Conservation (phyloP, 306 rosid genomes). For the Datisca glomerata region DNA sequence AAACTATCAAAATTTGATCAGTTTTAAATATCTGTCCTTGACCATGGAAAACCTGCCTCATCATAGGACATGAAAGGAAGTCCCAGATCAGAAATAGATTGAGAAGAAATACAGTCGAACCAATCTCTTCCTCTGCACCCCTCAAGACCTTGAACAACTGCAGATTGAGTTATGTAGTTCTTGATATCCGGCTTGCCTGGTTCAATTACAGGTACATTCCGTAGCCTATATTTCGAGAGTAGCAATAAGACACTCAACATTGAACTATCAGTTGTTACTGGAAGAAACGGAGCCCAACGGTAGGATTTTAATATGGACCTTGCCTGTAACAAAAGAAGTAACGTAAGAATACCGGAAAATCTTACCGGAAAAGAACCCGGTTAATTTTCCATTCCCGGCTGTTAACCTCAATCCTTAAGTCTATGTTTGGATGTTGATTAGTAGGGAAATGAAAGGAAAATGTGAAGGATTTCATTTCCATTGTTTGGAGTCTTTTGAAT, state of each 20-base stretch:
- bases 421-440: no score
- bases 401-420: no score
- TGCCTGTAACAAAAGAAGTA: conserved; percentile 39
- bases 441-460: no score
- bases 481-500: no score
- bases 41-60: conserved; percentile 30
- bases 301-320: conserved; percentile 48
- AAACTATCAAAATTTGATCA: no score
- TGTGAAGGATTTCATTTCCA: no score
- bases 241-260: conserved; percentile 78
- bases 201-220: conserved; percentile 84
- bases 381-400: no score
- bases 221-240: conserved; percentile 81
- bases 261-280: conserved; percentile 45
- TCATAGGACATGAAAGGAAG: conserved; percentile 72
- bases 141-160: conserved; percentile 75
- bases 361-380: no score
- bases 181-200: conserved; percentile 48
- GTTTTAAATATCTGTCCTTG: no score
- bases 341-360: background rate
- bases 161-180: conserved; percentile 92
- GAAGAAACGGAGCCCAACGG: conserved; percentile 80
- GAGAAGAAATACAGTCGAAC: conserved; percentile 68
- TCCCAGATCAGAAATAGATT: conserved; percentile 54
- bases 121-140: conserved; percentile 76